These are phyloP conservation scores for Phellopilus nigrolimitatus DNA, from an alignment of 1,284 basidiomycete species.

Conservation along the genomic window DNA sequence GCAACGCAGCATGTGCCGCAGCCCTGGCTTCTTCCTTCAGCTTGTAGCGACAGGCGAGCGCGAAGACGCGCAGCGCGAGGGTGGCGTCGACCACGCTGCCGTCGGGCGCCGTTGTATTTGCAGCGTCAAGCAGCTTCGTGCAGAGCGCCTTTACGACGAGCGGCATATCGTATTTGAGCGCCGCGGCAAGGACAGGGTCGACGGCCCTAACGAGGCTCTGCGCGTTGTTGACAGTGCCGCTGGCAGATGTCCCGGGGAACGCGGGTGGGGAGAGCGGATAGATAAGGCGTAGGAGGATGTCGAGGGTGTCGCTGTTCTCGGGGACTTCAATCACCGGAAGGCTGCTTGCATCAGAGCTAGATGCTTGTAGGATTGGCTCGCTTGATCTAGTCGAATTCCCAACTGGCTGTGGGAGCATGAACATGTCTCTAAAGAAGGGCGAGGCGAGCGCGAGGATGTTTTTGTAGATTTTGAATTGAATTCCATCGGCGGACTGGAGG, in stretches of 20 bases:
- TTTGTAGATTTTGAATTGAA: conserved; percentile 25
- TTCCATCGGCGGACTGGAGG: conserved; percentile 22
- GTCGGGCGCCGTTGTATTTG: conserved; percentile 31
- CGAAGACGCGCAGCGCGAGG: conserved; percentile 10
- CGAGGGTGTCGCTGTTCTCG: conserved; percentile 42
- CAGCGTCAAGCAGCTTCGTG: conserved; percentile 41
- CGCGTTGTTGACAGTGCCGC: conserved; percentile 1
- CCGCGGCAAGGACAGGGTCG: conserved; percentile 29
- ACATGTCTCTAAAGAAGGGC: conserved; percentile 27
- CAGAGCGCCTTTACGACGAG: conserved; percentile 36
- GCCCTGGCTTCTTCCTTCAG: conserved; percentile 11
- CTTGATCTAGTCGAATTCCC: neutral
- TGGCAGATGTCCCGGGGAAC: conserved; percentile 1
- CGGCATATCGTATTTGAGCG: conserved; percentile 36
- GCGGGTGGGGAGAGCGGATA: conserved; percentile 34
- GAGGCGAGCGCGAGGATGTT: conserved; percentile 25
- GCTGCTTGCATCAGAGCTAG: conserved; percentile 22
- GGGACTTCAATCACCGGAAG: conserved; percentile 48
- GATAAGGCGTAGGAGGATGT: conserved; percentile 50
- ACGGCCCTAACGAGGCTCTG: neutral
- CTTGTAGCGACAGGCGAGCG: conserved; percentile 1
- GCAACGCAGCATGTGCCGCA: conserved; percentile 8
- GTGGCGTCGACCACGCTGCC: conserved; percentile 8
- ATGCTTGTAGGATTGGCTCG: too few relatives aligned
- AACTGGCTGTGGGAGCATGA: conserved; percentile 23